Evolutionary conservation across 345 rosid species (phyloP), one percentile per base, ranked within the genome.

Genomic region (Geranium brycei): DNA sequence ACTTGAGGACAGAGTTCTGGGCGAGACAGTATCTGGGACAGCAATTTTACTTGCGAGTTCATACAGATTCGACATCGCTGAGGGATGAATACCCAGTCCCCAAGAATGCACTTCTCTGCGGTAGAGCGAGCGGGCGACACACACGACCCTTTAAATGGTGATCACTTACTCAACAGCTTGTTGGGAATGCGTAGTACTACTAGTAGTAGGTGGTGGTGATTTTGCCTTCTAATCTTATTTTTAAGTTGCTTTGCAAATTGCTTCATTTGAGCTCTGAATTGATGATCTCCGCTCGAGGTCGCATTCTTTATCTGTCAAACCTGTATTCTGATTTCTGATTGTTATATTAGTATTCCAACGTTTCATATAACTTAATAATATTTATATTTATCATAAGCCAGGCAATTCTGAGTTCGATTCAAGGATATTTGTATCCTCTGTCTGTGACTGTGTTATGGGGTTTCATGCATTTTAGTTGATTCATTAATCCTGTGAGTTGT

Each of bases 1-100:
- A 93, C 84, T 3, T 93, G 62, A 85, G 99, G 75, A 58, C 96
- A 0, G 99, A 93, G 74, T 81, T 82, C 18, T 93, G 97, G 99
- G 99, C 95, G 6, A 75, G 97, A 18, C 98, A 86, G 63, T 92
- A 92, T 77, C 86, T 92, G 3, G 98, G 98, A 62, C 98, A 92
- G 64, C 99, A 93, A 47, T 72, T 93, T 17, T 93, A 93, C 51
- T 32, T 93, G 69, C 83, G 99, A 3, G 97, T 93, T 32, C 83
- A 68, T 69, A 90, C 99, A 7, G 0, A 79, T 10, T 81, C 96
- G 1, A 81, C 84, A 64, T 93, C 99, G 12, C 83, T 88, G 5
- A 81, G 99, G 72, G 99, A 93, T 65, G 99, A 93, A 57, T 90
- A 62, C 65, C 97, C 91, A 3, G 78, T 90, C 62, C 99, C 99